phyloP scores from a whole-genome alignment of 768 basidiomycete species.

The Pleurotus pulmonarius region DNA sequence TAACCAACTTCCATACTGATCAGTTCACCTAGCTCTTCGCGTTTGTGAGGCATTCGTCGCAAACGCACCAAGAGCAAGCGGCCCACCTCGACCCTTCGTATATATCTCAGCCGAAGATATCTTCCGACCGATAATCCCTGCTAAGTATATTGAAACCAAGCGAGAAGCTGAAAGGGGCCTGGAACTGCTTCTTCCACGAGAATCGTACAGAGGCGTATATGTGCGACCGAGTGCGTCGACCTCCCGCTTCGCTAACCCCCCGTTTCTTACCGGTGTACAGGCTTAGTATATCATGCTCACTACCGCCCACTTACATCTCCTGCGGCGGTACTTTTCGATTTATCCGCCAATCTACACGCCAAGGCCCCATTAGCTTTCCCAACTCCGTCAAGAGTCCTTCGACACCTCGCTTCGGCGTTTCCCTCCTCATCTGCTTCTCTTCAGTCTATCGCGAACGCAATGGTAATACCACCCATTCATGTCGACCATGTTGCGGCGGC shows the following conservation, averaged over 20 bases:
- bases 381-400: conserved; percentile 63
- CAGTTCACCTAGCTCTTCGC: conserved; percentile 46
- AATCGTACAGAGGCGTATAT: conserved; percentile 66
- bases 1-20: conserved; percentile 9
- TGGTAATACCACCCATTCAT: conserved; percentile 88
- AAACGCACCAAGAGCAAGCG: conserved; percentile 27
- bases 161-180: conserved; percentile 84
- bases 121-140: conserved; percentile 81
- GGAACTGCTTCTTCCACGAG: conserved; percentile 38
- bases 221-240: conserved; percentile 79
- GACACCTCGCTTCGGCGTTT: conserved; percentile 40
- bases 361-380: conserved; percentile 54
- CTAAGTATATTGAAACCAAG: conserved; percentile 91
- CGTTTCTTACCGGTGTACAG: conserved; percentile 34
- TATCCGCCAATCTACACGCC: conserved; percentile 71
- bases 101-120: conserved; percentile 96
- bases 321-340: conserved; percentile 76
- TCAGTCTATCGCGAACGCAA: conserved; percentile 69
- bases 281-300: conserved; percentile 95
- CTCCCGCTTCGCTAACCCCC: conserved; percentile 9
- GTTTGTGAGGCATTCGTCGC: conserved; percentile 76
- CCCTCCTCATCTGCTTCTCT: conserved; percentile 29
- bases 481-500: conserved; percentile 94
- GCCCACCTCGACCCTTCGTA: conserved; percentile 67
- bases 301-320: conserved; percentile 86